Conservation (phyloP, 345 rosid species). For the Cardiospermum halicacabum region DNA sequence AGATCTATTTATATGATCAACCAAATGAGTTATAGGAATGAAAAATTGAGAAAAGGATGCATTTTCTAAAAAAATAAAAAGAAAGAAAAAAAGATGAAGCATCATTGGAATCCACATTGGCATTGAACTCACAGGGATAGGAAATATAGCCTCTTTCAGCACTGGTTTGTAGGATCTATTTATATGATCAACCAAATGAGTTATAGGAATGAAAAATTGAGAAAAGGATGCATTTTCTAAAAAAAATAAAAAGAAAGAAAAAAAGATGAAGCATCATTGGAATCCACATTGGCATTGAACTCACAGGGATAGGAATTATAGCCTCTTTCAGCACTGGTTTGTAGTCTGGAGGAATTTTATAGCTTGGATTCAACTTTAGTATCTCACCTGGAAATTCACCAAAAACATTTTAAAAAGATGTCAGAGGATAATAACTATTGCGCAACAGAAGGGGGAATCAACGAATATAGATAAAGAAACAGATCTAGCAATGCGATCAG, state of each 20-base stretch:
- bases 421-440: slow-evolving; percentile 11
- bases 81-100: too few relatives aligned
- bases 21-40: neutral
- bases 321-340: slow-evolving; percentile 81
- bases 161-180: neutral
- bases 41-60: neutral
- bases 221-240: neutral
- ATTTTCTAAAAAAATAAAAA: too few relatives aligned
- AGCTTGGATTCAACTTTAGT: slow-evolving; percentile 70
- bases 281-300: slow-evolving; percentile 19
- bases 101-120: too few relatives aligned
- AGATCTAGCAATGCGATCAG: neutral
- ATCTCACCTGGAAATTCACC: slow-evolving; percentile 64
- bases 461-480: neutral
- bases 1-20: neutral
- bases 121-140: too few relatives aligned
- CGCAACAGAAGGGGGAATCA: neutral
- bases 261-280: slow-evolving; percentile 4
- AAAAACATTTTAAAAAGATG: slow-evolving; percentile 7
- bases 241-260: neutral
- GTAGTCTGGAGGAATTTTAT: slow-evolving; percentile 79
- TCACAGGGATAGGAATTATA: slow-evolving; percentile 72
- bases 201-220: neutral
- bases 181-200: neutral
- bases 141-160: too few relatives aligned